phyloP scores from a whole-genome alignment of 371 early-diverging fungal genomes.

The Mortierella sp. region DNA sequence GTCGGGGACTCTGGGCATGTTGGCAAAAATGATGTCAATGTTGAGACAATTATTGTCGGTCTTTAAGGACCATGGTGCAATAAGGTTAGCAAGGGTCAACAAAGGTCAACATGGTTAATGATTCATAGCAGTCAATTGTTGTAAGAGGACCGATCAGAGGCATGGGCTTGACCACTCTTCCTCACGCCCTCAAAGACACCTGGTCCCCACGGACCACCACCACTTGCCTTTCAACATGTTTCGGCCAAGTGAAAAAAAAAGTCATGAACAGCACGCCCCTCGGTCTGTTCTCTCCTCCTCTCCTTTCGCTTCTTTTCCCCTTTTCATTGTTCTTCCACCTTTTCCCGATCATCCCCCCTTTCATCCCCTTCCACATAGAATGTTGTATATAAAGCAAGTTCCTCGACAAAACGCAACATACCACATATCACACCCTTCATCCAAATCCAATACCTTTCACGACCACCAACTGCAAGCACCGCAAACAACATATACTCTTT shows the following conservation, averaged over 20 bases:
- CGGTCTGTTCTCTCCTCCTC: slow-evolving; percentile 6
- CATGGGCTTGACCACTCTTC: too few species aligned
- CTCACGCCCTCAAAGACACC: neutral
- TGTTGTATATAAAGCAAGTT: neutral
- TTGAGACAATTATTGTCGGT: neutral
- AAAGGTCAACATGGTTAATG: neutral
- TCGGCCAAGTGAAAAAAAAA: slow-evolving; percentile 28
- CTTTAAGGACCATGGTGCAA: neutral
- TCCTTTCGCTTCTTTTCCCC: slow-evolving; percentile 3
- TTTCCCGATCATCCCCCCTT: neutral
- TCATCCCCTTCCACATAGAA: neutral
- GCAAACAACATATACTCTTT: neutral
- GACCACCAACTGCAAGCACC: neutral
- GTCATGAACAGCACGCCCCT: neutral
- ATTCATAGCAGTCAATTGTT: too few species aligned
- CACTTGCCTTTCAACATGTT: slow-evolving; percentile 47
- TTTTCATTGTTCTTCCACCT: neutral
- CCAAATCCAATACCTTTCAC: neutral
- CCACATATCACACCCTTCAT: neutral
- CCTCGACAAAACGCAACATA: neutral
- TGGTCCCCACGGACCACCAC: neutral
- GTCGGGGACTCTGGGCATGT: neutral
- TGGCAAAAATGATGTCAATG: neutral
- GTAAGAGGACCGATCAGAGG: too few species aligned
- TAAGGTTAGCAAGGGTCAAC: neutral